Evolutionary conservation across 2,329 filamentous ascomycete genomes (phyloP).

Genomic region (Metarhizium rileyi): DNA sequence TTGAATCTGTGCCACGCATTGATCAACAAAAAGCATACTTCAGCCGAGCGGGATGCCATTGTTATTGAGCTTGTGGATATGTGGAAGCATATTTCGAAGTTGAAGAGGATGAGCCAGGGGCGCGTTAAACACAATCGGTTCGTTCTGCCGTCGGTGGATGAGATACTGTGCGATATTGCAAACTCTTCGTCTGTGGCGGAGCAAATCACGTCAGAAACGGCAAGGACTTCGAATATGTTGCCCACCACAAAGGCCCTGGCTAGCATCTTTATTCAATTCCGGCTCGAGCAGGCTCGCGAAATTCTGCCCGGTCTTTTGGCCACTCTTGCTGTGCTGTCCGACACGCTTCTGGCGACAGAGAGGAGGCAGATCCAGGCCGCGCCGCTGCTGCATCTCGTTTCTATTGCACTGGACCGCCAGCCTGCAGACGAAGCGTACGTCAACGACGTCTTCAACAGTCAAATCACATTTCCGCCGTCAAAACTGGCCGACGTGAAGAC

Average conservation of each 20-base stretch:
- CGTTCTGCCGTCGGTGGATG: slow-evolving; percentile 19
- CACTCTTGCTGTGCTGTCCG: slow-evolving; percentile 22
- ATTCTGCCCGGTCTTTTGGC: slow-evolving; percentile 23
- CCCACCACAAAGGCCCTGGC: slow-evolving; percentile 15
- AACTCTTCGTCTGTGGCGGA: not conserved
- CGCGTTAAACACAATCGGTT: slow-evolving; percentile 13
- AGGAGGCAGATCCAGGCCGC: slow-evolving; percentile 12
- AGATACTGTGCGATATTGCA: slow-evolving; percentile 15
- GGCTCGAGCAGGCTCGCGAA: slow-evolving; percentile 12
- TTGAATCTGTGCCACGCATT: slow-evolving; percentile 21
- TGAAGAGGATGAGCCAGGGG: slow-evolving; percentile 20
- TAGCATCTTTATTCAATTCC: slow-evolving; percentile 23
- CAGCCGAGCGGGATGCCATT: slow-evolving; percentile 10
- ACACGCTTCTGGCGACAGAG: slow-evolving; percentile 12
- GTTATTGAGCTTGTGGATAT: slow-evolving; percentile 22
- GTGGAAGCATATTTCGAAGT: slow-evolving; percentile 28
- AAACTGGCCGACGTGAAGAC: slow-evolving; percentile 14
- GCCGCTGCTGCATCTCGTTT: slow-evolving; percentile 20
- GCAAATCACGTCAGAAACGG: not conserved
- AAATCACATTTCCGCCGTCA: slow-evolving; percentile 9
- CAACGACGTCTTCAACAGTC: slow-evolving; percentile 9
- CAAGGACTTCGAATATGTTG: slow-evolving; percentile 3
- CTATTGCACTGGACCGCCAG: slow-evolving; percentile 12
- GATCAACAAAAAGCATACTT: slow-evolving; percentile 9
- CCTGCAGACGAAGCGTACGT: slow-evolving; percentile 13